Base-by-base conservation (phyloP, 2,329 filamentous ascomycete species). In the Diaporthe velutina region DNA sequence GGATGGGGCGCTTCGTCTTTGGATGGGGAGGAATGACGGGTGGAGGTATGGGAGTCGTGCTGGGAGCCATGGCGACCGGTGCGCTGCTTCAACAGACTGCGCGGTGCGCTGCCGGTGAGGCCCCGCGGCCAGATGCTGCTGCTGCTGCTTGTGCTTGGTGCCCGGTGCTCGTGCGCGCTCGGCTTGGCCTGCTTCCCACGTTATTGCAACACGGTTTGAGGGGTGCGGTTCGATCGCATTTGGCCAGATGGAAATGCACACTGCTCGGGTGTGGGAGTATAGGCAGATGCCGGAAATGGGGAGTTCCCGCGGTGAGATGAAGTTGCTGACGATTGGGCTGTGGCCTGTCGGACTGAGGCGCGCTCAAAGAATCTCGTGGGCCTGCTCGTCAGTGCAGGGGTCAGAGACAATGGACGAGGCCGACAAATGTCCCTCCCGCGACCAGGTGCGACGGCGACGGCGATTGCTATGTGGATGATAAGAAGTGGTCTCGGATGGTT, bases 1-100 rank as follows among this genome's bases (percentile, higher is more conserved):
- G 91, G 70, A 90, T 86, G 76, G 91, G 92, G 48, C 93, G 92
- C 84, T 95, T 95, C 77, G 90, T 88, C 84, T 95, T 95, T 78
- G 74, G 74, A 30, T 76, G 74, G 5, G 82, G 82, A 78, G 83
- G 80, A 79, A 83, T 84, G 80, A 84, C 83, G 28, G 81, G 80
- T 74, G 85, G 85, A 78, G 84, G 85, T 70, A 83, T 77, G 73
- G 86, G 84, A 75, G 88, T 86, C 80, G 88, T 88, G 80, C 89
- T 86, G 76, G 90, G 88, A 81, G 89, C 88, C 90, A 91, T 91
- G 78, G 80, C 70, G 60, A 72, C 64, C 35, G 64, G 57, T 66
- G 52, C 54, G 57, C 48, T 60, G 48, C 42, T 54, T 68, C 52
- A 48, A 74, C 67, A 40, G 40, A 33, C 42, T 72, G 73, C 70